Base-by-base conservation (phyloP, 208 protist species). In the Porcisia hertigi region DNA sequence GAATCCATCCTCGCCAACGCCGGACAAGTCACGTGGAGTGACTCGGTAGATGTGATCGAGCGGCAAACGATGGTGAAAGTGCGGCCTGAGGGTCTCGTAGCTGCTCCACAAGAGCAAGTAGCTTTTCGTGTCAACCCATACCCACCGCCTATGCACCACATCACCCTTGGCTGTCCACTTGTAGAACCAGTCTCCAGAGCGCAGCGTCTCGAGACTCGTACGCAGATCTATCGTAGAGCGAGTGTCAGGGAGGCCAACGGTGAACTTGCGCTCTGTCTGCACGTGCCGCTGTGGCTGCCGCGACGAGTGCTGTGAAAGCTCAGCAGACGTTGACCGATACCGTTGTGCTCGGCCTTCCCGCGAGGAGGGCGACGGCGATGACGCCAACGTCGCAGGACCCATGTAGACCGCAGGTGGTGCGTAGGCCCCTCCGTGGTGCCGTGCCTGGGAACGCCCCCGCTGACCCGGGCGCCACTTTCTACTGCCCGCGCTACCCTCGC, bases 131-230 rank as follows among this genome's bases (percentile, higher is more conserved):
- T 94, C 92, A 1, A 95, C 67, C 91, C 92, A 97, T 41, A 97
- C 82, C 86, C 88, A 97, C 45, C 92, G 83, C 57, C 80, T 84
- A 34, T 83, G 80, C 58, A 91, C 88, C 20, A 54, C 75, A n/a
- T 73, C 70, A 41, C 87, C 88, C 39, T 83, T 86, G 16, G 69
- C 49, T 41, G 73, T 83, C 90, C 90, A 96, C 83, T 96, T 96
- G 87, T 91, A 94, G 75, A 94, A 97, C 88, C 90, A 97, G 65
- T 97, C 92, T 14, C 92, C 92, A 7, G 73, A 71, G 41, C 69
- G 79, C 70, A 97, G 82, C 25, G 88, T 85, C 64, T 86, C 85
- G 47, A 92, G 78, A 76, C 88, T 92, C 36, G 86, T 92, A 57
- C 80, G 82, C 34, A 93, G 78, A 80, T 94, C 85, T 52, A 95